Percentiles rank a stretch among this genome's conserved stretches.
phyloP scores from a whole-genome alignment of 495 filamentous ascomycete genomes.

The Umbilicaria muhlenbergii region DNA sequence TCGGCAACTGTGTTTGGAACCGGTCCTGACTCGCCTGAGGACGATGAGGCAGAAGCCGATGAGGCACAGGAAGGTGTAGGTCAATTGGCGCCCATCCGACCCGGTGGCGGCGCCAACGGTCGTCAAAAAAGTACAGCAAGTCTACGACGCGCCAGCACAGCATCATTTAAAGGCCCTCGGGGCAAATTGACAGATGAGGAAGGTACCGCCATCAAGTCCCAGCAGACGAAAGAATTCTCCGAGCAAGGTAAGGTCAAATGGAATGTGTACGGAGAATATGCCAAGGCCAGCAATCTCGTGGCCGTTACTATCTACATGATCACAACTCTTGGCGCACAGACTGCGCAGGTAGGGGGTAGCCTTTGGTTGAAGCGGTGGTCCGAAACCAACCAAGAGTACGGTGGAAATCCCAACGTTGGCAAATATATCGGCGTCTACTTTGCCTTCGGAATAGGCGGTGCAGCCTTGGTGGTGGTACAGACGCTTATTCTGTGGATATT shows the following conservation, averaged over 20 bases:
- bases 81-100: conserved; percentile 55
- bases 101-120: conserved; percentile 27
- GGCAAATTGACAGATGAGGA: conserved; percentile 79
- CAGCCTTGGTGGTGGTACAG: conserved; percentile 74
- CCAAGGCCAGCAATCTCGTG: conserved; percentile 76
- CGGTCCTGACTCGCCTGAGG: conserved; percentile 22
- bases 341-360: conserved; percentile 63
- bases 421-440: conserved; percentile 94
- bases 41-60: conserved; percentile 45
- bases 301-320: conserved; percentile 73
- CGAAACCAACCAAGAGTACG: conserved; percentile 52
- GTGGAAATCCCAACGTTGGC: conserved; percentile 56
- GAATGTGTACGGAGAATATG: conserved; percentile 78
- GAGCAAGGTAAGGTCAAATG: conserved; percentile 98
- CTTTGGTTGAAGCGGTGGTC: conserved; percentile 93
- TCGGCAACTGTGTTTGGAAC: conserved; percentile 35
- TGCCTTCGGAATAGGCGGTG: conserved; percentile 80
- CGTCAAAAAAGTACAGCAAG: conserved; percentile 56
- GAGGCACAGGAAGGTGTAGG: conserved; percentile 54
- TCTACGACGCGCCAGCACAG: conserved; percentile 77
- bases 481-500: conserved; percentile 97
- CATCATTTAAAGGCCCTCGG: conserved; percentile 72
- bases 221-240: conserved; percentile 68
- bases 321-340: conserved; percentile 64
- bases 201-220: conserved; percentile 51